Evolutionary conservation across 2,329 filamentous ascomycete genomes (phyloP), one percentile per base, ranked within the genome.

Genomic region (Talaromyces rugulosus): DNA sequence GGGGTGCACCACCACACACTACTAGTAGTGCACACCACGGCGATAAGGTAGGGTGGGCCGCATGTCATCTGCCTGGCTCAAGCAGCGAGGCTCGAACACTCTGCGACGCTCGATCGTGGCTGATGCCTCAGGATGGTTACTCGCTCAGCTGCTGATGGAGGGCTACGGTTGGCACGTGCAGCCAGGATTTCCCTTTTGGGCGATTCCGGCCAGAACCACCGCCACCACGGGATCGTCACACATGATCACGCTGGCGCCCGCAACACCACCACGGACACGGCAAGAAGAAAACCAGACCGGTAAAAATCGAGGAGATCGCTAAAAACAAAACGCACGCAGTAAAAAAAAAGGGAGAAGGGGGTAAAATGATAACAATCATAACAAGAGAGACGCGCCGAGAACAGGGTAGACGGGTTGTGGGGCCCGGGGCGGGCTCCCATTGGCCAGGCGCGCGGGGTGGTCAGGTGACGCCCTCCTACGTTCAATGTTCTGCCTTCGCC

Each of bases 161-260:
- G 64, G 64, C 59, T 64, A 63, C 58, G 60, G 58, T 36, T 44
- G 58, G 64, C 64, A 64, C 64, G 64, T 65, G 64, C 54, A 56
- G 61, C 34, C 55, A 58, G 30, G 50, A 60, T 57, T 53, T 31
- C 51, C 58, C 53, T 27, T 47, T 27, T 47, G 18, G 44, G 44
- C 44, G 58, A 42, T 58, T 42, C 23, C 28, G 27, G 31, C 16
- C 56, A 33, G 55, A 58, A 62, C 52, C 58, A 54, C 63, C 70
- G 69, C 68, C 73, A 72, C 69, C 74, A 76, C 73, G 74, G 74
- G 75, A 74, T 69, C 63, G 59, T 62, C 66, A 69, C 75, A 77
- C 73, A 71, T 77, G 75, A 77, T 70, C 66, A 55, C 27, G 56
- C 36, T 18, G 27, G 50, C 27, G 12, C 18, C 16, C 31, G 42